Evolutionary conservation across 805 yeast genomes (phyloP).

Genomic region (Babjeviella inositovora): DNA sequence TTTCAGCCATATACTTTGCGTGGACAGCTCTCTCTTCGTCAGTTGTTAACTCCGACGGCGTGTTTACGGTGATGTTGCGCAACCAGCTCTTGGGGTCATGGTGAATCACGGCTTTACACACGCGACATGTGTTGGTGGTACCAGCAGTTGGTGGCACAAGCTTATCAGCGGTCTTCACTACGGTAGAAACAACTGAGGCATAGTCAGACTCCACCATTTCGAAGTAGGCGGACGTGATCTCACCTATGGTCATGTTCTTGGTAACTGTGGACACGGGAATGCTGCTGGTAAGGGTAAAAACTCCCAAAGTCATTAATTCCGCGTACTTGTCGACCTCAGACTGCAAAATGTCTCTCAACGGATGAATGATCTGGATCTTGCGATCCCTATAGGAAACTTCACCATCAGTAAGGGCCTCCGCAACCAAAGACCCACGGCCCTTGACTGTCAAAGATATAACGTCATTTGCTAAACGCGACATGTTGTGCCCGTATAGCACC

Average conservation of each 20-base stretch:
- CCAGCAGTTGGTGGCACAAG: constrained; percentile 27
- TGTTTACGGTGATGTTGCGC: constrained; percentile 45
- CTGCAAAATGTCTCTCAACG: constrained; percentile 59
- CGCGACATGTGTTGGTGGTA: constrained; percentile 20
- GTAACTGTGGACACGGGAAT: constrained; percentile 21
- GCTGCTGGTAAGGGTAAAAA: constrained; percentile 9
- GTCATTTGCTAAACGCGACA: constrained; percentile 73
- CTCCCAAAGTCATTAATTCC: constrained; percentile 18
- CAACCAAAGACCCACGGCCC: constrained; percentile 68
- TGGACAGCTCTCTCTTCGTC: constrained; percentile 21
- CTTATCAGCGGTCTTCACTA: constrained; percentile 78
- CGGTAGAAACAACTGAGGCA: constrained; percentile 85
- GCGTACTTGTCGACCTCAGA: constrained; percentile 51
- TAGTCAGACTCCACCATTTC: constrained; percentile 57
- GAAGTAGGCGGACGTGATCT: constrained; percentile 62
- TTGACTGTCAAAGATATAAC: constrained; percentile 68
- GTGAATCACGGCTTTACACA: constrained; percentile 41
- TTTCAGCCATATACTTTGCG: constrained; percentile 4
- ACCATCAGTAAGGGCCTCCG: constrained; percentile 31
- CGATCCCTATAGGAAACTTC: constrained; percentile 10
- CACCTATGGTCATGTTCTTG: constrained; percentile 70
- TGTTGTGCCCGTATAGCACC: constrained; percentile 59
- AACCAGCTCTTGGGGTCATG: constrained; percentile 54
- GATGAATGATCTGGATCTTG: constrained; percentile 36
- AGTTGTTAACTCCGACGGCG: constrained; percentile 28